Base-by-base conservation (phyloP, 768 basidiomycete species). In the Trametes gibbosa region DNA sequence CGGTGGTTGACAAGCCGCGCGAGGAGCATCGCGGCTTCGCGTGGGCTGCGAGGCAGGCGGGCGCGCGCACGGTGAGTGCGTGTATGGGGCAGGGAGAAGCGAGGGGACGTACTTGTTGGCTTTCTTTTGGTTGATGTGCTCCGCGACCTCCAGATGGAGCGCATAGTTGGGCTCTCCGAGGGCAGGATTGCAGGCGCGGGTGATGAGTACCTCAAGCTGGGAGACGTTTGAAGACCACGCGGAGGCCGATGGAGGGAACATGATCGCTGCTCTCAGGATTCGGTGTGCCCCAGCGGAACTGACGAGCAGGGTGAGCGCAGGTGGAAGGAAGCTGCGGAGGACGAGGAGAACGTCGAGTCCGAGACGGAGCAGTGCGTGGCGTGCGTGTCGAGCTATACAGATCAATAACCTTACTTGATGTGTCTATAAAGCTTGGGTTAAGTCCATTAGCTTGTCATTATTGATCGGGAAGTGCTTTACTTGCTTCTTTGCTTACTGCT, bases 111-210 rank as follows among this genome's bases (percentile, higher is more conserved):
- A 95, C 93, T 83, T 92, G 76, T 99, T 98, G 0, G 95, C 95
- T 74, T 98, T 98, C 79, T 98, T 98, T 56, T 77, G 77, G 74
- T 95, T 96, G 75, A 98, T 86, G 67, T 89, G 84, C 62, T 98
- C 95, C 14, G 94, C 95, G 32, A 98, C 86, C 73, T 98, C 95
- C 64, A 99, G 82, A 71, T 98, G 92, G 25, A 89, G 76, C 0
- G 91, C 88, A 75, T 94, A 92, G 75, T 97, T 96, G 27, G 95
- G 95, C 70, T 95, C 93, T 63, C 83, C 84, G 5, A 92, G 79
- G 5, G 86, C 83, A 0, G 95, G 89, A 63, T 95, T 92, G 75
- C 94, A 96, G 12, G 92, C 91, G 45, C 90, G 84, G 53, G 89
- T 82, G 62, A 92, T 79, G 60, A 92, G 81, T 27, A 86, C 73